Evolutionary conservation across 2,329 filamentous ascomycete species (phyloP).

Genomic region (Magnaporthiopsis rhizophila): DNA sequence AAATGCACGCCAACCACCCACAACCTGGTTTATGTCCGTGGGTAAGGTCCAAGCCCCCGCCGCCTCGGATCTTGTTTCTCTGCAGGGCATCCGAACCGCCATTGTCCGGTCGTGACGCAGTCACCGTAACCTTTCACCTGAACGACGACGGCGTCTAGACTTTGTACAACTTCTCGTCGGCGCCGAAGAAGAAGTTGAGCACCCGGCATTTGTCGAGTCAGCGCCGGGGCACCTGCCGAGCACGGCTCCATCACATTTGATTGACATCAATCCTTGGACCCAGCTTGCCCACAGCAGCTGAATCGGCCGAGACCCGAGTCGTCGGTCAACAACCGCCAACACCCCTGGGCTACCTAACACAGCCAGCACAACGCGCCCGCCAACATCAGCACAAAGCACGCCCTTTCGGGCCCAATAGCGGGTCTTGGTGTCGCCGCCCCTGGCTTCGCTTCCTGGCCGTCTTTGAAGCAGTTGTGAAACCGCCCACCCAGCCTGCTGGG

Average conservation of each 20-base stretch:
- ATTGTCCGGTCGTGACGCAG: too few relatives aligned
- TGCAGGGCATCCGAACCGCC: too few relatives aligned
- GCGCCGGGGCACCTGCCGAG: too few relatives aligned
- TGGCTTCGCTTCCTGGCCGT: constrained; percentile 13
- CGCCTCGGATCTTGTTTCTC: background rate
- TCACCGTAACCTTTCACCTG: too few relatives aligned
- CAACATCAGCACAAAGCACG: background rate
- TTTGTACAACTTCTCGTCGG: background rate
- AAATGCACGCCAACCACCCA: background rate
- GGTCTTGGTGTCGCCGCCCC: background rate
- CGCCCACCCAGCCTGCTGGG: constrained; percentile 7
- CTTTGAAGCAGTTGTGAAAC: constrained; percentile 37
- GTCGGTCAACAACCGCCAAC: background rate
- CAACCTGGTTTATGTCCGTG: background rate
- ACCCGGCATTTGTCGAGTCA: background rate
- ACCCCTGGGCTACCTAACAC: too few relatives aligned
- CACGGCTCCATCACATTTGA: too few relatives aligned
- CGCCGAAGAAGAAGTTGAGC: background rate
- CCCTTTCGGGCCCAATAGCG: background rate
- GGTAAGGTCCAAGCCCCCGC: too few relatives aligned
- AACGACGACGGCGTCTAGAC: too few relatives aligned
- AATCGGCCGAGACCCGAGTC: background rate
- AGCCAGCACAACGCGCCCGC: background rate
- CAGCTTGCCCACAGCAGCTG: background rate
- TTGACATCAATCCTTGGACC: background rate